Evolutionary conservation across 2,329 filamentous ascomycete genomes (phyloP).

Genomic region (Trichoderma oligosporum): DNA sequence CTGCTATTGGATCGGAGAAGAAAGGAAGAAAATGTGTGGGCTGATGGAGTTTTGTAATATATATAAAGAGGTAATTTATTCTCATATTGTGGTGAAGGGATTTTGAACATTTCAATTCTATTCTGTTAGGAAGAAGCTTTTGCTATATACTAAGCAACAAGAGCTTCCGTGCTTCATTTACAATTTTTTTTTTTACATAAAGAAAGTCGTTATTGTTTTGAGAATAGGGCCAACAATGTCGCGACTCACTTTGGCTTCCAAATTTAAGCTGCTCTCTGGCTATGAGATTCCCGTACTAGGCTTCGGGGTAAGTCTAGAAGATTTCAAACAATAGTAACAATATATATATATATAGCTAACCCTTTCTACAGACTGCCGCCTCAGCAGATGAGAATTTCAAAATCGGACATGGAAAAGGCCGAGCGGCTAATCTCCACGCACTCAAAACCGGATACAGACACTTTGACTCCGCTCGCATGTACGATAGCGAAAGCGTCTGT

Average conservation of each 20-base stretch:
- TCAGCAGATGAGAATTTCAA: not conserved
- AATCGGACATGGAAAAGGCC: not conserved
- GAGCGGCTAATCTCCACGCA: slow-evolving; percentile 35
- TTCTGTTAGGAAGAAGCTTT: too few relatives aligned
- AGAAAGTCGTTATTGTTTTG: not conserved
- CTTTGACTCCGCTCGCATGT: slow-evolving; percentile 60
- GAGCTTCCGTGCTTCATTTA: too few relatives aligned
- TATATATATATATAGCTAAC: not conserved
- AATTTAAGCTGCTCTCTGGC: slow-evolving; percentile 5
- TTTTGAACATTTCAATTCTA: too few relatives aligned
- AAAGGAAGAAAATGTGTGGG: not conserved
- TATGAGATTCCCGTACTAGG: slow-evolving; percentile 6
- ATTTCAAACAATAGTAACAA: not conserved
- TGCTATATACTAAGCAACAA: too few relatives aligned
- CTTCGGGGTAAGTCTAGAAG: slow-evolving; percentile 1
- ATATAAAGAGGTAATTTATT: too few relatives aligned
- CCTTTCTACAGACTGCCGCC: not conserved
- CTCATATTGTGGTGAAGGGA: too few relatives aligned
- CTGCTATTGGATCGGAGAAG: not conserved
- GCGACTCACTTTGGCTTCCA: not conserved
- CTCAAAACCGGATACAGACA: slow-evolving; percentile 58
- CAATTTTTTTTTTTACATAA: too few relatives aligned
- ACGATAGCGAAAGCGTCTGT: slow-evolving; percentile 65
- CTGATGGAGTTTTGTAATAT: not conserved
- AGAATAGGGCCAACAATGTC: not conserved